Conservation (phyloP, 2,329 filamentous ascomycete species). For the Fusarium hainanense region DNA sequence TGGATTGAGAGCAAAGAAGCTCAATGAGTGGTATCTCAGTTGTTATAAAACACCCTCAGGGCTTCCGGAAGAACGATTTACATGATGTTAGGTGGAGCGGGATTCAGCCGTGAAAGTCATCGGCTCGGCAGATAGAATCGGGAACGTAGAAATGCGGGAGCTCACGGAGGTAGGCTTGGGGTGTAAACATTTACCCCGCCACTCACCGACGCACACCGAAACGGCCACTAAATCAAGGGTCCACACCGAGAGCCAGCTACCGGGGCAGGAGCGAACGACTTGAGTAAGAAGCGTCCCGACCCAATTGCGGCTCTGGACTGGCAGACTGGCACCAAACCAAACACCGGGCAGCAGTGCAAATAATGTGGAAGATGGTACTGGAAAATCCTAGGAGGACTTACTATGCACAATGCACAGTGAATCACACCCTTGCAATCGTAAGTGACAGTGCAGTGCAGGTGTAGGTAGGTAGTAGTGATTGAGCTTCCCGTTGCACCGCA, state of each 20-base stretch:
- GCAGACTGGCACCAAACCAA: background rate
- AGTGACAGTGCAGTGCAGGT: background rate
- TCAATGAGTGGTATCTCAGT: background rate
- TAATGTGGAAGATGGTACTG: background rate
- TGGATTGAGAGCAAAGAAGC: background rate
- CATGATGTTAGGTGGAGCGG: constrained; percentile 41
- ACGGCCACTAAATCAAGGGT: background rate
- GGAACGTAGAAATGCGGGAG: constrained; percentile 36
- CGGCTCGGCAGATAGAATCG: constrained; percentile 48
- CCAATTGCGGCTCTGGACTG: background rate
- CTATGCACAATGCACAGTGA: background rate
- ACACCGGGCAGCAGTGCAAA: background rate
- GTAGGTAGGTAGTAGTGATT: background rate
- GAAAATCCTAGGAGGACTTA: accelerated
- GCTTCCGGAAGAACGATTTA: constrained; percentile 45
- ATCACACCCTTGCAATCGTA: background rate
- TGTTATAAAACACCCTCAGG: constrained; percentile 21
- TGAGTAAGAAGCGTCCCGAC: background rate
- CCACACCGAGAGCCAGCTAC: constrained; percentile 8
- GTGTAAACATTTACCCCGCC: constrained; percentile 48
- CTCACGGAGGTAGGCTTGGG: background rate
- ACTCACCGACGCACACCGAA: constrained; percentile 33
- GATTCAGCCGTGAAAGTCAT: constrained; percentile 19
- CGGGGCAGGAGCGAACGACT: background rate
- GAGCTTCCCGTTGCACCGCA: background rate